Percentiles rank a stretch among this genome's conserved stretches.
Conservation (phyloP, 2,329 filamentous ascomycete species). For the Microcyclospora pomicola region DNA sequence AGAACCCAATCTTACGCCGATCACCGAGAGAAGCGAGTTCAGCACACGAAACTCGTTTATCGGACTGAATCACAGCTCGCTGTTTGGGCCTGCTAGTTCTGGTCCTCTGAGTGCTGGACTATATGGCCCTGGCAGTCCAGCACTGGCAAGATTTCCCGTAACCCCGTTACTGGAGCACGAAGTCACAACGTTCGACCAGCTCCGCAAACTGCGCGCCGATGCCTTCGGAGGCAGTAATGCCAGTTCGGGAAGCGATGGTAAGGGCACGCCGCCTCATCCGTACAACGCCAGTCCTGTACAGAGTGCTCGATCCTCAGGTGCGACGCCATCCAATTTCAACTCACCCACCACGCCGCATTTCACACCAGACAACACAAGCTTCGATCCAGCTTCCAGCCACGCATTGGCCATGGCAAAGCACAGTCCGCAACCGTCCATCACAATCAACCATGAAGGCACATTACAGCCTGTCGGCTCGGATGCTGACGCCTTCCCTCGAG, state of each 20-base stretch:
- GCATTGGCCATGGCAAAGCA: too few species aligned
- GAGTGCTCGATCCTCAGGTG: too few species aligned
- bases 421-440: too few species aligned
- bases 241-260: constrained; percentile 43
- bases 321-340: too few species aligned
- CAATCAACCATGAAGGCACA: too few species aligned
- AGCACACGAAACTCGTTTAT: constrained; percentile 87
- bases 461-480: too few species aligned
- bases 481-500: too few species aligned
- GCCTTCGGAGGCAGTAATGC: constrained; percentile 53
- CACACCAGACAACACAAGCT: too few species aligned
- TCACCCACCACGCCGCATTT: too few species aligned
- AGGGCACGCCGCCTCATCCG: not conserved
- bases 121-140: constrained; percentile 56
- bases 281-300: too few species aligned
- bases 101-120: constrained; percentile 32
- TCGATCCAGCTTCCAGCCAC: too few species aligned
- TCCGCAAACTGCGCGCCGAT: constrained; percentile 34
- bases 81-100: constrained; percentile 35
- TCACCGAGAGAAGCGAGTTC: constrained; percentile 91
- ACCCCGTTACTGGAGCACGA: constrained; percentile 14
- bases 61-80: constrained; percentile 43
- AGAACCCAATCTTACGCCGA: constrained; percentile 88
- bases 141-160: constrained; percentile 48
- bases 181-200: constrained; percentile 15